phyloP scores from a whole-genome alignment of 2,329 filamentous ascomycete species.

The Dactylonectria estremocensis region DNA sequence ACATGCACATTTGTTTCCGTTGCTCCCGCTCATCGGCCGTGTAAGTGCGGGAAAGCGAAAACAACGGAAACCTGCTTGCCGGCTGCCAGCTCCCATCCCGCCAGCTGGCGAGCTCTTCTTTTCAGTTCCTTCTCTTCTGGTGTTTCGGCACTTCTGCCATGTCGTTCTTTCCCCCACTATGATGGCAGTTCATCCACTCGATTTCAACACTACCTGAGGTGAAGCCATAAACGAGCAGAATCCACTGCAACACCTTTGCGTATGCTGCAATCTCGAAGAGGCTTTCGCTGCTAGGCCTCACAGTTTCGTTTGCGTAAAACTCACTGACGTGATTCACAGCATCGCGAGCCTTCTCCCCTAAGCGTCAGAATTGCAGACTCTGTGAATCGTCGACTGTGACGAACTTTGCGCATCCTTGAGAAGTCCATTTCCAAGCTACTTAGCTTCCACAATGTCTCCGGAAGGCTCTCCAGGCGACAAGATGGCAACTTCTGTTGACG shows the following conservation, averaged over 20 bases:
- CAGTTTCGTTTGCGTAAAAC: neutral
- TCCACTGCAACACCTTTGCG: neutral
- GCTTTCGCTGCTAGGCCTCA: neutral
- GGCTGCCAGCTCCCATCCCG: neutral
- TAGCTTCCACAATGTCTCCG: neutral
- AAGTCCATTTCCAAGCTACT: neutral
- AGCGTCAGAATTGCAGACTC: neutral
- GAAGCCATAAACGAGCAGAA: neutral
- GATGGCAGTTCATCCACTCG: neutral
- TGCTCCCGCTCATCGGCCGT: neutral
- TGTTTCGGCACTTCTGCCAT: neutral
- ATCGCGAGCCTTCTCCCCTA: neutral
- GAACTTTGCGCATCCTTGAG: neutral
- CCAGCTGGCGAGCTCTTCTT: neutral
- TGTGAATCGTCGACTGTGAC: neutral
- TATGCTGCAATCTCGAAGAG: neutral
- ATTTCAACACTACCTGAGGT: neutral
- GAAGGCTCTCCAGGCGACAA: neutral
- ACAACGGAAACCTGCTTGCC: constrained; percentile 11
- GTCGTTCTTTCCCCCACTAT: neutral
- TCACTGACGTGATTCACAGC: constrained; percentile 1
- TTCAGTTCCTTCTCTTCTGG: neutral
- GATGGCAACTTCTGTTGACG: neutral
- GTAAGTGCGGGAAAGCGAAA: constrained; percentile 15
- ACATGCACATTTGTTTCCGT: constrained; percentile 1